These are phyloP conservation scores for Linanthus parryae DNA, from an alignment of 148 eudicot species.

Conservation along the genomic window DNA sequence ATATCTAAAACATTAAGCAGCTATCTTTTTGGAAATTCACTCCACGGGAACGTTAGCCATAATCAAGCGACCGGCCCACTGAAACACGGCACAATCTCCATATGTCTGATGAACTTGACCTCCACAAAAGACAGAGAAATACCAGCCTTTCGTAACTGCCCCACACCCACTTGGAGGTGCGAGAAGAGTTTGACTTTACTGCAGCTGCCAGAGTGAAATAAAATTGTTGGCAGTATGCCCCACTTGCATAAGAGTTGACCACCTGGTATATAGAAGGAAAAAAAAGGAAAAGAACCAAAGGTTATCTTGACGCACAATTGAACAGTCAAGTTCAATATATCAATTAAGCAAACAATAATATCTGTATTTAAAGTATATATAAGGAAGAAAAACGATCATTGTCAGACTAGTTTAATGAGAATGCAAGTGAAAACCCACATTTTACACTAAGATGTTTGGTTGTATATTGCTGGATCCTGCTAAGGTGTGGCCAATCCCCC, in stretches of 20 bases:
- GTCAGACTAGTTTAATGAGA: too few relatives aligned
- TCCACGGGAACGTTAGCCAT: constrained; percentile 60
- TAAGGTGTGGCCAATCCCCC: too few relatives aligned
- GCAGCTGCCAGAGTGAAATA: constrained; percentile 96
- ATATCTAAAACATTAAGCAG: constrained; percentile 10
- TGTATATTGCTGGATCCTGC: too few relatives aligned
- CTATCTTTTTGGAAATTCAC: constrained; percentile 14
- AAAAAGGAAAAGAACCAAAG: too few relatives aligned
- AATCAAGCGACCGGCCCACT: constrained; percentile 73
- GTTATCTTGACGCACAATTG: too few relatives aligned
- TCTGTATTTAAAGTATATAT: too few relatives aligned
- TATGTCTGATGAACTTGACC: constrained; percentile 83
- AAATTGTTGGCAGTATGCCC: constrained; percentile 28
- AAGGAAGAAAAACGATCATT: too few relatives aligned
- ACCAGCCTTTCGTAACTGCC: constrained; percentile 52
- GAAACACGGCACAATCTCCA: constrained; percentile 92
- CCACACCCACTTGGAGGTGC: constrained; percentile 93
- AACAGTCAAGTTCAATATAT: too few relatives aligned
- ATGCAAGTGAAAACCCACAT: too few relatives aligned
- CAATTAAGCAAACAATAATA: too few relatives aligned
- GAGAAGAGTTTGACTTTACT: constrained; percentile 53
- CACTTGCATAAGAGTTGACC: constrained; percentile 23
- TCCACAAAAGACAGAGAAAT: constrained; percentile 54
- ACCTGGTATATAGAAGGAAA: constrained; percentile 31
- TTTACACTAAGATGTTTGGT: too few relatives aligned